A percentile compares a stretch with the other conserved stretches of the same genome.
Conservation (phyloP, 805 yeast genomes). For the Kazachstania bromeliacearum region DNA sequence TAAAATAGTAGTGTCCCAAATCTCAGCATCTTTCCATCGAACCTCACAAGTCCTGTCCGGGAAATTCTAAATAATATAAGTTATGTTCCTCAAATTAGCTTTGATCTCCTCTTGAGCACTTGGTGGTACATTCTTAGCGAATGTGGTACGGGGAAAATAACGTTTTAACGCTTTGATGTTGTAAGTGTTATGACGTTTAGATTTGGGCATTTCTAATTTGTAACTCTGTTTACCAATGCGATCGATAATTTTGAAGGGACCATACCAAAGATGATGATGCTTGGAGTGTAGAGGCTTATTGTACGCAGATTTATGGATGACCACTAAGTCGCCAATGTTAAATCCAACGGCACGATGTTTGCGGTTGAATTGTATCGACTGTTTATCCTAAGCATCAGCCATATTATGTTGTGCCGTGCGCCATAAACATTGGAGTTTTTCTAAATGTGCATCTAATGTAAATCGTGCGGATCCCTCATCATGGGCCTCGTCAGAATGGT, state of each 20-base stretch:
- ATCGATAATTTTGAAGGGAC: slow-evolving; percentile 1
- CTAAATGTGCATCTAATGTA: not conserved
- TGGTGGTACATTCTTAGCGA: not conserved
- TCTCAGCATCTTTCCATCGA: slow-evolving; percentile 1
- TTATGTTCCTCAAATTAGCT: not conserved
- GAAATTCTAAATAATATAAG: not conserved
- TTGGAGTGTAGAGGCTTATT: not conserved
- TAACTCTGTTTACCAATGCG: not conserved
- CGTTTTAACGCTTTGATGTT: not conserved
- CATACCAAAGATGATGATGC: slow-evolving; percentile 4
- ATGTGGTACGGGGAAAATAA: not conserved
- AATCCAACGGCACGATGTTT: not conserved
- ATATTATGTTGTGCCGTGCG: not conserved
- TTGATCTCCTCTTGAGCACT: not conserved
- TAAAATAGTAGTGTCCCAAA: slow-evolving; percentile 3
- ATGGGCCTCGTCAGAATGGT: not conserved
- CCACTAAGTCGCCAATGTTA: not conserved
- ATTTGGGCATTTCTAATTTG: not conserved
- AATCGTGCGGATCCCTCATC: not conserved
- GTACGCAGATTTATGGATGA: slow-evolving; percentile 1
- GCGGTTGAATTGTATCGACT: not conserved
- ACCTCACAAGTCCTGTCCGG: not conserved
- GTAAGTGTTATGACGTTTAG: not conserved
- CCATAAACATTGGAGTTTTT: not conserved
- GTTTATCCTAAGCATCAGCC: slow-evolving; percentile 2